Percentiles rank a stretch among this genome's conserved stretches.
These are phyloP conservation scores for Suillus lakei DNA, from an alignment of 768 basidiomycete species.

Conservation along the genomic window DNA sequence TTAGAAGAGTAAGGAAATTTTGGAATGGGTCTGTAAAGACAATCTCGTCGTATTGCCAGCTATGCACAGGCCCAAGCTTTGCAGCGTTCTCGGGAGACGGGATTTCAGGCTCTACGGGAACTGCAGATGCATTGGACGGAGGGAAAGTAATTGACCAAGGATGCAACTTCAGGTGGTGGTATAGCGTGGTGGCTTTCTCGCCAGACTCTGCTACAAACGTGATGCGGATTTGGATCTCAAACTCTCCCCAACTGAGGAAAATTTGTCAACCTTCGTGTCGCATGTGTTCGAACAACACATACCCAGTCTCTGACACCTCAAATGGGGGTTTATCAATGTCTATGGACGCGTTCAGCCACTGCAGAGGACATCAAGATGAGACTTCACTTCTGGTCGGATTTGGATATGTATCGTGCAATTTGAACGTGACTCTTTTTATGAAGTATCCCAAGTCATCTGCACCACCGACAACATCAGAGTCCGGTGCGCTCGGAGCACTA, in stretches of 20 bases:
- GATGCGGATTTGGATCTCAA: slow-evolving; percentile 92
- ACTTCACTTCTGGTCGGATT: slow-evolving; percentile 86
- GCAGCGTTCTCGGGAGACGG: slow-evolving; percentile 69
- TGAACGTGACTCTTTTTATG: slow-evolving; percentile 96
- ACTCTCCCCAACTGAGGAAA: slow-evolving; percentile 88
- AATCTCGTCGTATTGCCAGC: slow-evolving; percentile 99
- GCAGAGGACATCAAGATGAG: background rate
- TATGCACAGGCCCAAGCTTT: slow-evolving; percentile 81
- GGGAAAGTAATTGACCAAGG: slow-evolving; percentile 67
- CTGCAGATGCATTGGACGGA: slow-evolving; percentile 12
- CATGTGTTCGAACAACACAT: slow-evolving; percentile 20
- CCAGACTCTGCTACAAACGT: slow-evolving; percentile 88
- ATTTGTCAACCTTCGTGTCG: background rate
- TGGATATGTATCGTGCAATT: slow-evolving; percentile 94
- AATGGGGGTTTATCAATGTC: slow-evolving; percentile 94
- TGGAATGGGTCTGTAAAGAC: slow-evolving; percentile 95
- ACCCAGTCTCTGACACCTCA: slow-evolving; percentile 96
- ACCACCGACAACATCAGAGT: slow-evolving; percentile 82
- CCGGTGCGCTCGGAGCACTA: slow-evolving; percentile 77
- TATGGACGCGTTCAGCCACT: slow-evolving; percentile 33
- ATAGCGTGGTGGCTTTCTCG: slow-evolving; percentile 86
- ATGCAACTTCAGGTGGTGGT: slow-evolving; percentile 95
- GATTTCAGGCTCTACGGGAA: slow-evolving; percentile 60
- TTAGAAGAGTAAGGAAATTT: slow-evolving; percentile 81
- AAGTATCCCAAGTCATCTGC: slow-evolving; percentile 91